Conservation (phyloP, 306 rosid species). For the Inga laurina region DNA sequence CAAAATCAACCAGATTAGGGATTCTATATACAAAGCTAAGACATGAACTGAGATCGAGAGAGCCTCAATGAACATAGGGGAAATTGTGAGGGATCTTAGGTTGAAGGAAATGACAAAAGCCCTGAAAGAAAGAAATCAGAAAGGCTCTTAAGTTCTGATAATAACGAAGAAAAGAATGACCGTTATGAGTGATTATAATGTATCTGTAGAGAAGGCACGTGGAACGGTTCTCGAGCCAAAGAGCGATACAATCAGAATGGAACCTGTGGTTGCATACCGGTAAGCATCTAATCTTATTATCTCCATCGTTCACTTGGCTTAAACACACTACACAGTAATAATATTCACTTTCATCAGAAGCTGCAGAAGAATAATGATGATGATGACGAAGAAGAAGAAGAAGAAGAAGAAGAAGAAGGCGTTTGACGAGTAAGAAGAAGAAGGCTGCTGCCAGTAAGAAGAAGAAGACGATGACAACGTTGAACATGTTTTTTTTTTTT, state of each 20-base stretch:
- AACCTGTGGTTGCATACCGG: slow-evolving; percentile 30
- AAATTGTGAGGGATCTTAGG: background rate
- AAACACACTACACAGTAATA: slow-evolving; percentile 33
- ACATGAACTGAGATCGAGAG: background rate
- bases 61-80: background rate
- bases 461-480: background rate
- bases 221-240: slow-evolving; percentile 29
- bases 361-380: background rate
- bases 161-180: background rate
- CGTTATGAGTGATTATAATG: background rate
- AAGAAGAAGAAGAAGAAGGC: background rate
- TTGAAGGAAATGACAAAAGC: slow-evolving; percentile 2
- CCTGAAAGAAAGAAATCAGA: too few species aligned
- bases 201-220: slow-evolving; percentile 39
- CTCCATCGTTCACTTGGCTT: background rate
- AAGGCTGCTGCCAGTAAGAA: background rate
- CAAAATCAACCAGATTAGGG: background rate
- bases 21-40: background rate
- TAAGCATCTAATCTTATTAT: background rate
- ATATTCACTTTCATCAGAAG: background rate
- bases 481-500: background rate
- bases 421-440: background rate
- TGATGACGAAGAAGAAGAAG: background rate
- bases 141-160: background rate
- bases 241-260: slow-evolving; percentile 23